Evolutionary conservation across 1,284 basidiomycete genomes (phyloP).

Genomic region (Bondarzewia mesenterica): DNA sequence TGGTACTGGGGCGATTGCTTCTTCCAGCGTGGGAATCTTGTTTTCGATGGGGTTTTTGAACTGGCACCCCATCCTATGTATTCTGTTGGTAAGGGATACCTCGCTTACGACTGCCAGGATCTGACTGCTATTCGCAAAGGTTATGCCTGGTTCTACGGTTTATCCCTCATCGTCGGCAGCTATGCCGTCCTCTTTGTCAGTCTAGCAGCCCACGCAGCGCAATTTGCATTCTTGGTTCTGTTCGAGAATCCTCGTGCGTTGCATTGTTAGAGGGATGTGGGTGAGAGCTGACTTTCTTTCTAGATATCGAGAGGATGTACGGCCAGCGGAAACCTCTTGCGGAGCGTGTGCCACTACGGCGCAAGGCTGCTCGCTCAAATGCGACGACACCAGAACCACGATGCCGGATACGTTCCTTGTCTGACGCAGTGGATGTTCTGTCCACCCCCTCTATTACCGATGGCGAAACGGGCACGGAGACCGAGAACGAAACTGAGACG

Average conservation of each 20-base stretch:
- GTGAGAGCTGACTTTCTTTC: not conserved
- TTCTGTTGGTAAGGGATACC: conserved; percentile 65
- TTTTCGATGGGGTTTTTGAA: conserved; percentile 98
- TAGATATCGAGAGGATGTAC: conserved; percentile 90
- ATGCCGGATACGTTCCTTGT: conserved; percentile 12
- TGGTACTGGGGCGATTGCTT: conserved; percentile 99
- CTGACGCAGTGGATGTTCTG: conserved; percentile 16
- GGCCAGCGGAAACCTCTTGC: conserved; percentile 84
- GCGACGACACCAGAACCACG: conserved; percentile 1
- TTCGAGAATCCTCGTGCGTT: conserved; percentile 94
- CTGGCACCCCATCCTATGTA: conserved; percentile 91
- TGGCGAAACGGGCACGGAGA: conserved; percentile 64
- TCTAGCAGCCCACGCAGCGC: conserved; percentile 86
- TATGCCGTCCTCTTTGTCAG: conserved; percentile 92
- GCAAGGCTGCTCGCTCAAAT: conserved; percentile 3
- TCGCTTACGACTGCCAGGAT: not conserved
- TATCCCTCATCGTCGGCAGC: conserved; percentile 84
- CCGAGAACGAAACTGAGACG: conserved; percentile 55
- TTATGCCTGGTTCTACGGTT: conserved; percentile 93
- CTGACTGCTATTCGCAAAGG: conserved; percentile 33
- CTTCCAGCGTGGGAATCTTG: conserved; percentile 84
- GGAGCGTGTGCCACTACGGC: conserved; percentile 61
- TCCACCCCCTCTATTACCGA: conserved; percentile 66
- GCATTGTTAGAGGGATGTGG: not conserved
- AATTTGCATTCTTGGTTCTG: conserved; percentile 93